Conservation (phyloP, 352 stramenopile genomes). For the Phytophthora tubulina region DNA sequence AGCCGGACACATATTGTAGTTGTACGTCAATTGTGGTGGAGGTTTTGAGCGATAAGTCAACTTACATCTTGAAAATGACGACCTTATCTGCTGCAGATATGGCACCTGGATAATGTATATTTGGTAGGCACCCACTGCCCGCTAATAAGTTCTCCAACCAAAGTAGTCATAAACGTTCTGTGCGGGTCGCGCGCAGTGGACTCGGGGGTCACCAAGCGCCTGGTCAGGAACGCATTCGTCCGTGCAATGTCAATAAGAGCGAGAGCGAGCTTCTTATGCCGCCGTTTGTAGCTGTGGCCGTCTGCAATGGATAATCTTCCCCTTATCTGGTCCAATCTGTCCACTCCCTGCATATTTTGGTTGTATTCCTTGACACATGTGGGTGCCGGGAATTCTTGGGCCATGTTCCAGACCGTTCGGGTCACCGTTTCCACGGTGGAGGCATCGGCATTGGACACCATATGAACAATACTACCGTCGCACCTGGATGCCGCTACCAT, state of each 20-base stretch:
- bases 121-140: not conserved
- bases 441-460: not conserved
- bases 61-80: no score
- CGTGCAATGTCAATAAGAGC: not conserved
- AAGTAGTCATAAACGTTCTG: conserved; percentile 1
- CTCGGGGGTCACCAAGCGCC: not conserved
- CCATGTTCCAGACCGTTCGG: not conserved
- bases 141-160: conserved; percentile 9
- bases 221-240: conserved; percentile 5
- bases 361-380: conserved; percentile 4
- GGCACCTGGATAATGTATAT: no score
- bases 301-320: conserved; percentile 5
- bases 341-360: conserved; percentile 1
- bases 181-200: not conserved
- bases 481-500: not conserved
- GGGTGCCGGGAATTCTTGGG: not conserved
- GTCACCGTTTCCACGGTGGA: not conserved
- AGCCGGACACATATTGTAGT: no score
- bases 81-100: no score
- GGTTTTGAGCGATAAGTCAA: no score
- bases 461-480: not conserved
- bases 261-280: conserved; percentile 4
- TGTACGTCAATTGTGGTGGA: no score
- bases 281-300: not conserved
- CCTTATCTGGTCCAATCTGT: not conserved